Evolutionary conservation across 257 asterid species (phyloP).

Genomic region (Fraxinus cuspidata): DNA sequence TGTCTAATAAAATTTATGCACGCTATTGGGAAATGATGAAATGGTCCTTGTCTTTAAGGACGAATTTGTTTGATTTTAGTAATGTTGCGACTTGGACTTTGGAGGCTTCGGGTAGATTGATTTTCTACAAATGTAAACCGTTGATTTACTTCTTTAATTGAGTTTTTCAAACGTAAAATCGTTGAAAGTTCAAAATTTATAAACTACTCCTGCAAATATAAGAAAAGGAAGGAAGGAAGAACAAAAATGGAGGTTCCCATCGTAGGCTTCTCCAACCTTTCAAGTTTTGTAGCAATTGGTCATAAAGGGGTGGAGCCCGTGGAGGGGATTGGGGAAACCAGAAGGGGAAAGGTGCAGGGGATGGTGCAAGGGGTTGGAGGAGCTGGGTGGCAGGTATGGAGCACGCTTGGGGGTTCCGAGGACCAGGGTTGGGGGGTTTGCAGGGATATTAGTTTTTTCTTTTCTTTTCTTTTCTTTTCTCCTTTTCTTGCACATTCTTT

Average conservation of each 20-base stretch:
- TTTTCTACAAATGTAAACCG: neutral
- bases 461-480: too few relatives aligned
- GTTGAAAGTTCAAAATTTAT: neutral
- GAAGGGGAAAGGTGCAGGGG: too few relatives aligned
- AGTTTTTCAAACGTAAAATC: too few relatives aligned
- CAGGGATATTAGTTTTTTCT: too few relatives aligned
- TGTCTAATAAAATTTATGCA: neutral
- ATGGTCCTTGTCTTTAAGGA: neutral
- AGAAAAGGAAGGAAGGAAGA: neutral
- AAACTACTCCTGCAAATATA: neutral
- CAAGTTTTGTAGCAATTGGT: neutral
- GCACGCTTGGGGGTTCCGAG: too few relatives aligned
- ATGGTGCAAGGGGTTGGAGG: too few relatives aligned
- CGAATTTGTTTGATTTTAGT: neutral
- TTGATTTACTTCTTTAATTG: neutral
- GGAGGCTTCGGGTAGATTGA: neutral
- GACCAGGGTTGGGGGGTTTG: too few relatives aligned
- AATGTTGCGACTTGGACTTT: neutral
- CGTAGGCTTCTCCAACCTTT: neutral
- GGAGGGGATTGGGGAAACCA: too few relatives aligned
- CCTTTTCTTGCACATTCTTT: too few relatives aligned
- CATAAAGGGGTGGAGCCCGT: neutral
- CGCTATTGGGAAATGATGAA: too few relatives aligned
- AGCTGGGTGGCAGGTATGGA: too few relatives aligned
- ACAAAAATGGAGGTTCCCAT: neutral